A percentile compares a stretch with the other conserved stretches of the same genome.
Evolutionary conservation across 306 rosid genomes (phyloP).

Genomic region (Fagus sylvatica): DNA sequence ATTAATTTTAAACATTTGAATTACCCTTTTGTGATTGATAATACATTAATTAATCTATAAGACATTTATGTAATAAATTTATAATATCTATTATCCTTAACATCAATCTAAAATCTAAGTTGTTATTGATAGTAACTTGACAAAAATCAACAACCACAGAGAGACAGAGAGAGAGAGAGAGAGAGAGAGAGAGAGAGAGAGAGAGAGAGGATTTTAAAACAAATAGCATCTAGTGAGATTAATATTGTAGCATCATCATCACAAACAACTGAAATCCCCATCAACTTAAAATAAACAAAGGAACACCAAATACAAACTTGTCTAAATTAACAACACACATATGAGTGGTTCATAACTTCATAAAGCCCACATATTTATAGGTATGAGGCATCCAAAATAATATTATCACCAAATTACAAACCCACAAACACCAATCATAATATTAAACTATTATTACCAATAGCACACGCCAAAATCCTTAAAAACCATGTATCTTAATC

Average conservation of each 20-base stretch:
- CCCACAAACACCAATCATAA: not conserved
- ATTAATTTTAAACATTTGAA: too few species aligned
- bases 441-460: not conserved
- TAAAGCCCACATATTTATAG: not conserved
- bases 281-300: not conserved
- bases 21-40: too few species aligned
- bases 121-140: too few species aligned
- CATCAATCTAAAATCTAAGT: too few species aligned
- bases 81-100: too few species aligned
- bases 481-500: slow-evolving; percentile 89
- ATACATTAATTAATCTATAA: too few species aligned
- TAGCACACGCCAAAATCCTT: slow-evolving; percentile 7
- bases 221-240: not conserved
- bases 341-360: too few species aligned
- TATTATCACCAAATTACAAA: not conserved
- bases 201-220: not conserved
- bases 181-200: too few species aligned
- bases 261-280: slow-evolving; percentile 8
- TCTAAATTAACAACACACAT: too few species aligned
- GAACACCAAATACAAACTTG: too few species aligned
- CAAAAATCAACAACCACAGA: not conserved
- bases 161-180: not conserved
- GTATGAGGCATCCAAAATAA: not conserved
- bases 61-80: too few species aligned
- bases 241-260: not conserved